phyloP scores from a whole-genome alignment of 768 basidiomycete genomes.

The Botryobasidium botryosum region DNA sequence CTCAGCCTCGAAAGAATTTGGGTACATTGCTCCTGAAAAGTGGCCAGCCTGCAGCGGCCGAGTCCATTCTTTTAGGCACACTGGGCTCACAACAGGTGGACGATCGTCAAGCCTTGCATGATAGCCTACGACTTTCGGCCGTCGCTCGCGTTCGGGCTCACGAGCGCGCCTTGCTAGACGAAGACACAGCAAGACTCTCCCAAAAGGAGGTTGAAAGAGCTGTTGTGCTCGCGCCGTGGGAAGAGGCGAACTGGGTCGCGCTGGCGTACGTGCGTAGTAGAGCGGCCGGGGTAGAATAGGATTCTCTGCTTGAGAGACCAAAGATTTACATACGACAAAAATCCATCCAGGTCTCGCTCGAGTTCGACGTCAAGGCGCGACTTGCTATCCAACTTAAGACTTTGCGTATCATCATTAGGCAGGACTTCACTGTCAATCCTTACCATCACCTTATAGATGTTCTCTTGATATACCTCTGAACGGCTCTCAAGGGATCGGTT shows the following conservation, averaged over 20 bases:
- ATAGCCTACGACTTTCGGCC: constrained; percentile 34
- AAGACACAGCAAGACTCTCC: constrained; percentile 18
- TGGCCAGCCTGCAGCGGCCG: constrained; percentile 26
- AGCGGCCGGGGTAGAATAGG: too few species aligned
- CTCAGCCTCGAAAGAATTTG: constrained; percentile 32
- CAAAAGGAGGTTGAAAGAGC: constrained; percentile 40
- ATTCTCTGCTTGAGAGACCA: too few species aligned
- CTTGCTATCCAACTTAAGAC: too few species aligned
- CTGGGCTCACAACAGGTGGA: constrained; percentile 15
- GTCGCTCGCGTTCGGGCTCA: constrained; percentile 22
- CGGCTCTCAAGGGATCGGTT: too few species aligned
- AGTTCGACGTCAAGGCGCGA: too few species aligned
- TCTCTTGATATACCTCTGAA: too few species aligned
- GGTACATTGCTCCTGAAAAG: constrained; percentile 38
- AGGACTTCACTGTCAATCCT: too few species aligned
- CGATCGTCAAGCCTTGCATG: constrained; percentile 23
- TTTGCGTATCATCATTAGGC: too few species aligned
- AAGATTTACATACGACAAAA: too few species aligned
- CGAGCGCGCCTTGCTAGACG: constrained; percentile 12
- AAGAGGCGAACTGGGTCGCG: constrained; percentile 36
- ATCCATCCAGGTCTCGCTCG: too few species aligned
- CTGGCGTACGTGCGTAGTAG: constrained; percentile 34
- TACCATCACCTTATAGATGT: too few species aligned
- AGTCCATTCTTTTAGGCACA: constrained; percentile 28
- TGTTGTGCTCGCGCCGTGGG: constrained; percentile 40